Base-by-base conservation (phyloP, 2,329 filamentous ascomycete genomes). In the Akanthomyces muscarius region DNA sequence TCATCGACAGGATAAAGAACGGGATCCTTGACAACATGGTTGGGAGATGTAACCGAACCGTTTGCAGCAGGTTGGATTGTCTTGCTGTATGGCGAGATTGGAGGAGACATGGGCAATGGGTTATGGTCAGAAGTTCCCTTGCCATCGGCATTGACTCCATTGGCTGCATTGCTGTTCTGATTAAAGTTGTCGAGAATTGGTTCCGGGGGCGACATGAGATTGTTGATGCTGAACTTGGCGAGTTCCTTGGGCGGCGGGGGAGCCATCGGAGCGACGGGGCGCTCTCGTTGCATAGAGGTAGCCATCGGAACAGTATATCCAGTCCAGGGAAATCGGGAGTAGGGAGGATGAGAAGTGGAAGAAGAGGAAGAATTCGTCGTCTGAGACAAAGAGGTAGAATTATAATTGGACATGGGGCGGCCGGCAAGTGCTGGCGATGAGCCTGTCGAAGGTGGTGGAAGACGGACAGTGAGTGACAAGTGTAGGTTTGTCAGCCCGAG, bases 161-260 rank as follows among this genome's bases (percentile, higher is more conserved):
- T 48, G 23, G 21, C 21, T 18, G 6, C 42, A 50, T 56, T 47
- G 25, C 11, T 45, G 36, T 5, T 36, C 65, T 76, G 74, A 53
- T 68, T 73, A 71, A 86, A 87, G 68, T 73, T 84, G 66, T 87
- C 84, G 55, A 78, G 79, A 41, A 78, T 71, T n/a, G 77, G 76
- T 44, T 87, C 85, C 25, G 85, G 85, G 38, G 86, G 86, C 25
- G 86, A 88, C 81, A 88, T 86, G 63, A 88, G 75, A 65, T 77
- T 86, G 75, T 72, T 80, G 66, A 84, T 82, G 65, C 81, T 77
- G 60, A 80, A 69, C 67, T 81, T 82, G 70, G 77, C 81, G 5
- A 67, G 38, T 25, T 67, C 66, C 57, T 69, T 67, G 45, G 50
- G 55, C 33, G 70, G 68, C 52, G 72, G 72, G 54, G 73, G 72